Evolutionary conservation across 1,139 yeast species (phyloP), one percentile per base, ranked within the genome.

Genomic region (Sugiyamaella castrensis): DNA sequence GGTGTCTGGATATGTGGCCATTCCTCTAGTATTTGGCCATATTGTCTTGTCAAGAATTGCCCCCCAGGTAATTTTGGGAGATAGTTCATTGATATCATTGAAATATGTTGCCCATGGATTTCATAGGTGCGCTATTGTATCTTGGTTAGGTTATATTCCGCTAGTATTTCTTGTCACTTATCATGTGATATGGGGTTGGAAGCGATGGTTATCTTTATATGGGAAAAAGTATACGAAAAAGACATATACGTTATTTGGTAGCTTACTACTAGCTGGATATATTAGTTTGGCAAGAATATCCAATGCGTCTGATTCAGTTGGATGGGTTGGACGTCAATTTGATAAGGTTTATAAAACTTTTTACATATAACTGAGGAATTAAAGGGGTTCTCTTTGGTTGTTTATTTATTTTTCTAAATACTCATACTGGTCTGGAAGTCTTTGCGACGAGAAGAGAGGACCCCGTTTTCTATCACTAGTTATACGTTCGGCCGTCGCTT

Each of bases 61-160:
- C 0, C 91, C 94, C 0, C 48, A 69, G 24, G 19, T 58, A 2
- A 70, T 78, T 0, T 85, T 83, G 51, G 92, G 88, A 1, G 94
- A 84, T 62, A 76, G 84, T 8, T 74, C 84, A 0, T 68, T 79
- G 51, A 66, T 86, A 28, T 74, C 72, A 33, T 66, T 86, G 42
- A 76, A 77, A 16, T 85, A 74, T 59, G 71, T 84, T 10, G 60
- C 80, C 2, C 76, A 74, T 60, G 69, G 75, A 9, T 63, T 79
- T 37, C 56, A 53, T 24, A 24, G 40, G 27, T 50, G 51, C 27
- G 59, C 61, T 4, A 26, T 52, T 15, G 11, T 63, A 10, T 55
- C 65, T 13, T 61, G 63, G 60, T 35, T 61, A 0, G 57, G 66
- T 1, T 64, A 69, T 46, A 60, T 64, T 0, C 37, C 61, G 1